A percentile compares a stretch with the other conserved stretches of the same genome.
phyloP scores from a whole-genome alignment of 768 basidiomycete genomes.

The Russula lepida region DNA sequence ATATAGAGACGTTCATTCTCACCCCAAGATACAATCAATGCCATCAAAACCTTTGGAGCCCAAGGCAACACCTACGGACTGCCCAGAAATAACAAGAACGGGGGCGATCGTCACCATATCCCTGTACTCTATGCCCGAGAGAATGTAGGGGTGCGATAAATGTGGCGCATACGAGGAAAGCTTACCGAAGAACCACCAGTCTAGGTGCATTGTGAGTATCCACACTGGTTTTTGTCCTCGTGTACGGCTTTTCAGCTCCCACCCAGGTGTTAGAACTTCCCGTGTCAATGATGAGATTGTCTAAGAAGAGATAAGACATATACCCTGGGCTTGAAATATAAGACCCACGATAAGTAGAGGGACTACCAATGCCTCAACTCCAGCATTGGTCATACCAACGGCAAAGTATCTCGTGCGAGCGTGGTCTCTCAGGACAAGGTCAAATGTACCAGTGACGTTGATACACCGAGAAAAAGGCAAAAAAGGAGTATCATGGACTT shows the following conservation, averaged over 20 bases:
- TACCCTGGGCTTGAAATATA: too few species aligned
- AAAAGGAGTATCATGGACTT: conserved; percentile 17
- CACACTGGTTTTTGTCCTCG: too few species aligned
- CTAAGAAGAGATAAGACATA: too few species aligned
- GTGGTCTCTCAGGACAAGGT: too few species aligned
- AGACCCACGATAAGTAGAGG: too few species aligned
- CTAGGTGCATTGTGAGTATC: too few species aligned
- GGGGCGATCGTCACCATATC: conserved; percentile 47
- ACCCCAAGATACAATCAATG: conserved; percentile 62
- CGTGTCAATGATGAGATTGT: conserved; percentile 50
- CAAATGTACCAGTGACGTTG: too few species aligned
- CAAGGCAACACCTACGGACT: conserved; percentile 58
- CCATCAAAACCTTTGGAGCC: conserved; percentile 34
- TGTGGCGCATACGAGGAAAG: not conserved
- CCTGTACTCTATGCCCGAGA: conserved; percentile 26
- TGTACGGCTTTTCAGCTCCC: conserved; percentile 43
- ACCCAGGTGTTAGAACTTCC: conserved; percentile 73
- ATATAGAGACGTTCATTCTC: conserved; percentile 14
- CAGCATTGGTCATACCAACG: too few species aligned
- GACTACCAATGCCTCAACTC: too few species aligned
- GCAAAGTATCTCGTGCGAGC: too few species aligned
- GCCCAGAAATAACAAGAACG: conserved; percentile 41
- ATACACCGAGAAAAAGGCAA: too few species aligned
- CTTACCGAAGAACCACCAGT: conserved; percentile 49
- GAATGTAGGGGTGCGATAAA: not conserved